Conservation (phyloP, 495 filamentous ascomycete genomes). For the Glutinoglossum americanum region DNA sequence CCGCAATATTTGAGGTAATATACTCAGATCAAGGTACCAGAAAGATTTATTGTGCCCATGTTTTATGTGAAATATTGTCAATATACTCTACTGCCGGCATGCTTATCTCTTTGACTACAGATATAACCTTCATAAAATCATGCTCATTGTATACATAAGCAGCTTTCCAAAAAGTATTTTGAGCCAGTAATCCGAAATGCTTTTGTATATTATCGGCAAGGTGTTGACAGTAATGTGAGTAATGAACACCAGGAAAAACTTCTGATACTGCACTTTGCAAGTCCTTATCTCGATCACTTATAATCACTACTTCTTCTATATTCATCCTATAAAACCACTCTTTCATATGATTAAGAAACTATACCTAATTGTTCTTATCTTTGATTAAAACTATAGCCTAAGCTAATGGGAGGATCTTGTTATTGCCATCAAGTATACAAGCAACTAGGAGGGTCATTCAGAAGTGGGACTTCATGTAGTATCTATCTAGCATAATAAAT, state of each 20-base stretch:
- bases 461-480: neutral
- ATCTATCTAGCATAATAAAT: neutral
- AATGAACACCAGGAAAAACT: neutral
- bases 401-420: neutral
- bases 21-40: neutral
- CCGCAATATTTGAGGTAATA: neutral
- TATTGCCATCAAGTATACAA: neutral
- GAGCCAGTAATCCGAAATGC: neutral
- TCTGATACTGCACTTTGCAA: neutral
- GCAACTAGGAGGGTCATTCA: neutral
- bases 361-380: neutral
- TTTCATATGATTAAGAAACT: neutral
- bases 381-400: neutral
- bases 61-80: neutral
- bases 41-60: too few relatives aligned
- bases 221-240: neutral
- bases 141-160: neutral
- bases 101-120: neutral
- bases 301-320: neutral
- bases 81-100: neutral
- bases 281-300: neutral
- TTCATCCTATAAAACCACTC: neutral
- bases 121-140: neutral
- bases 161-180: neutral
- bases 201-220: neutral